phyloP scores from a whole-genome alignment of 768 basidiomycete genomes.

The Russula olivacea region DNA sequence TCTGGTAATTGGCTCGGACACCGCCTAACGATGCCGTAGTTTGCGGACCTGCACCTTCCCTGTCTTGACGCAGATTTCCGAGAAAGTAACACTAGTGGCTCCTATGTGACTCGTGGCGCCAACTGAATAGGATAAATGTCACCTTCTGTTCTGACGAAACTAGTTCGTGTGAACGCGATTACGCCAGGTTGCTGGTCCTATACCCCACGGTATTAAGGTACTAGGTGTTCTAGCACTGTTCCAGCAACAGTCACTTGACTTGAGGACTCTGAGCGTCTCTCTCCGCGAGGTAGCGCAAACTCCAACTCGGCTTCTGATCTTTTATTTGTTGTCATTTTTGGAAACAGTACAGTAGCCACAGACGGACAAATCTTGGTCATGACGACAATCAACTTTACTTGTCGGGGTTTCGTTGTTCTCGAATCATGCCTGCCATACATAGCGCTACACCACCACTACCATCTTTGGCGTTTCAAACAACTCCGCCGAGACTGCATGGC shows the following conservation, averaged over 20 bases:
- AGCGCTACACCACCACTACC: background rate
- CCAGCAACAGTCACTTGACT: slow-evolving; percentile 15
- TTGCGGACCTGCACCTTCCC: background rate
- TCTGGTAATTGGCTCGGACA: background rate
- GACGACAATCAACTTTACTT: slow-evolving; percentile 8
- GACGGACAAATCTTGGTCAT: slow-evolving; percentile 13
- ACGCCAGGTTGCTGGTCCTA: slow-evolving; percentile 10
- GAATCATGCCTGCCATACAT: background rate
- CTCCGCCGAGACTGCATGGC: background rate
- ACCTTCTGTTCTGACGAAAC: slow-evolving; percentile 3
- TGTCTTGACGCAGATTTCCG: background rate
- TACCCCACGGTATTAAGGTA: slow-evolving; percentile 19
- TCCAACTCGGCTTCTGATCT: slow-evolving; percentile 13
- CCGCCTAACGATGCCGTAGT: slow-evolving; percentile 17
- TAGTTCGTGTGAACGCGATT: slow-evolving; percentile 7
- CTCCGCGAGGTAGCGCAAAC: background rate
- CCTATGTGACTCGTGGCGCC: slow-evolving; percentile 10
- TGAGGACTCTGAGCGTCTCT: slow-evolving; percentile 10
- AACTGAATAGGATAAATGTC: slow-evolving; percentile 21
- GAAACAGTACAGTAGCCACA: slow-evolving; percentile 5
- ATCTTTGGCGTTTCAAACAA: background rate
- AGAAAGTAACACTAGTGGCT: background rate
- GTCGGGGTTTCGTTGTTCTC: slow-evolving; percentile 2
- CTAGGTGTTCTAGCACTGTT: background rate
- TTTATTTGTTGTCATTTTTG: background rate